Conservation (phyloP, 345 rosid genomes). For the Eucalyptus pauciflora region DNA sequence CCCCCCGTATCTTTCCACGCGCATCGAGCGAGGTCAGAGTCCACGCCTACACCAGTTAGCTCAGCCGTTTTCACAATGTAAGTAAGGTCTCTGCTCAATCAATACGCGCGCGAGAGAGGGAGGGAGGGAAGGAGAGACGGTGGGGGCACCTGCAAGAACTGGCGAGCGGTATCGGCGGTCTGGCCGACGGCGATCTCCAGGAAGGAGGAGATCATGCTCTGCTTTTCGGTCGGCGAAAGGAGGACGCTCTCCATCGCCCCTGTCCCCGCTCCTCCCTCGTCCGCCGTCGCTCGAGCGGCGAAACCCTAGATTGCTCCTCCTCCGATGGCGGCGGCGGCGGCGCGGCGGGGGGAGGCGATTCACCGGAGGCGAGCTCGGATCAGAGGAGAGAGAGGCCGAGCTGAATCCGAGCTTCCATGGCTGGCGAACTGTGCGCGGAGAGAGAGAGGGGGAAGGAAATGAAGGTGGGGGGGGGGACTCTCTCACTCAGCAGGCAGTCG, state of each 20-base stretch:
- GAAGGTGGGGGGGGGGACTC: neutral
- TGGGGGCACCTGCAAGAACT: slow-evolving; percentile 63
- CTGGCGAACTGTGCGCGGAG: too few species aligned
- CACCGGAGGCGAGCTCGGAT: neutral
- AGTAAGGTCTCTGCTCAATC: neutral
- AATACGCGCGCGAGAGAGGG: neutral
- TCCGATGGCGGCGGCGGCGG: neutral
- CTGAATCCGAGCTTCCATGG: neutral
- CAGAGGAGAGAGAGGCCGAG: neutral
- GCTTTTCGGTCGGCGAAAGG: slow-evolving; percentile 44
- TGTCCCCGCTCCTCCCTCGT: neutral
- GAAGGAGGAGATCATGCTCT: slow-evolving; percentile 80
- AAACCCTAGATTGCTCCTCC: neutral
- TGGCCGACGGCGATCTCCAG: slow-evolving; percentile 98
- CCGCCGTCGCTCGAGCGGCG: neutral
- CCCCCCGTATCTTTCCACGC: neutral
- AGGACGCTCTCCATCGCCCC: slow-evolving; percentile 25
- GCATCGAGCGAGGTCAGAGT: neutral
- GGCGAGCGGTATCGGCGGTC: slow-evolving; percentile 76
- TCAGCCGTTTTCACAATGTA: neutral
- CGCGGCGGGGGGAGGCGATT: neutral
- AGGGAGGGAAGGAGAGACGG: neutral
- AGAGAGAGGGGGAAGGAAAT: neutral
- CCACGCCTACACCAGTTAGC: neutral
- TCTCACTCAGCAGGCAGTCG: neutral